These are phyloP conservation scores for Camelina sativa DNA, from an alignment of 345 rosid species.

Conservation along the genomic window DNA sequence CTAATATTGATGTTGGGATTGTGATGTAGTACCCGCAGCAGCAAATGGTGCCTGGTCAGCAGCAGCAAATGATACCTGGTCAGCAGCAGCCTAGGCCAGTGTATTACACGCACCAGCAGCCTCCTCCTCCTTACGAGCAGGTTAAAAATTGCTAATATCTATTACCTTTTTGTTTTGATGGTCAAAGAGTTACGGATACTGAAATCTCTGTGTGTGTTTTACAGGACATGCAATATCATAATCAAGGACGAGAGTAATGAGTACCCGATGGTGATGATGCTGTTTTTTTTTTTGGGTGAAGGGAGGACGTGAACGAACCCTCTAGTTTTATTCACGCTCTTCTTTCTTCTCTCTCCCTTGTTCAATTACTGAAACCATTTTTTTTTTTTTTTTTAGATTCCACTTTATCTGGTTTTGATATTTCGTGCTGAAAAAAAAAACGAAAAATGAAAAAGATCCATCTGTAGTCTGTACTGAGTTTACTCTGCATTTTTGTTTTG, in stretches of 20 bases:
- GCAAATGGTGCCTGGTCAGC: slow-evolving; percentile 70
- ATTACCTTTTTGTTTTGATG: not conserved
- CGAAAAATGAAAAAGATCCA: not conserved
- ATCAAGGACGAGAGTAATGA: slow-evolving; percentile 29
- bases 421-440: not conserved
- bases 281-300: slow-evolving; percentile 8
- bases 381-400: slow-evolving; percentile 26
- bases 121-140: slow-evolving; percentile 61
- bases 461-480: slow-evolving; percentile 21
- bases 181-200: slow-evolving; percentile 19
- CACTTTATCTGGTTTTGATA: not conserved
- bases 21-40: slow-evolving; percentile 50
- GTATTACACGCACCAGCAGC: slow-evolving; percentile 55
- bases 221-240: slow-evolving; percentile 38
- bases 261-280: slow-evolving; percentile 19
- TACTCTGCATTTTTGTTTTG: not conserved
- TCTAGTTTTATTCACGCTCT: slow-evolving; percentile 11
- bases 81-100: slow-evolving; percentile 66
- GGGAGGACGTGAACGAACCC: slow-evolving; percentile 16
- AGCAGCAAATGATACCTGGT: slow-evolving; percentile 68
- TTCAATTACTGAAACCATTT: slow-evolving; percentile 12
- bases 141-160: slow-evolving; percentile 54
- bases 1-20: slow-evolving; percentile 19
- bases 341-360: slow-evolving; percentile 1
- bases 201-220: not conserved